Base-by-base conservation (phyloP, 192 early-diverging fungal species). In the Chytriomyces confervae region DNA sequence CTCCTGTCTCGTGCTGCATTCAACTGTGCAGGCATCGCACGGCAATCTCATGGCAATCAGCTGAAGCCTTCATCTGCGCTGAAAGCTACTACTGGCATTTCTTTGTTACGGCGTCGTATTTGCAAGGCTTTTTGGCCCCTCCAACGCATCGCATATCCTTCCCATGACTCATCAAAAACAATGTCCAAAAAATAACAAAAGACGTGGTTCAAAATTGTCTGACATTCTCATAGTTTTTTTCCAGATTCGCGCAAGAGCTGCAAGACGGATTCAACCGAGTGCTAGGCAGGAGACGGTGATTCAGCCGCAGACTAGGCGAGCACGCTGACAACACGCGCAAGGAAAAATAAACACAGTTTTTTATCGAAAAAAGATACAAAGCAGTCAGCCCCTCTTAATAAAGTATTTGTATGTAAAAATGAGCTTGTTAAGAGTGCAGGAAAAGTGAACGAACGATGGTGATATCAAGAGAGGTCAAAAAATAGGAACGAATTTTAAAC, bases 241-340 rank as follows among this genome's bases (percentile, higher is more conserved):
- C 44, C 6, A 62, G 74, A 23, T 76, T 76, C 43, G 29, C 6
- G 7, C 10, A 66, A 2, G 74, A 76, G 36, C 24, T 66, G 46
- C 8, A 43, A 36, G 74, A 76, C 7, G 74, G 74, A 6, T 20
- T 76, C 47, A 10, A 24, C 6, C 62, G 63, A 27, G 63, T 66
- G 20, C 66, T 76, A 51, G 43, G 27, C 43, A 2, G 72, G 51
- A 8, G 44, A 18, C 72, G 53, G 44, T 63, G 45, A 43, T 60
- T 49, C 16, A 47, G 13, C 36, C 36, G 36, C 36, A 36, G 36
- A 36, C 36, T 3, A 36, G 3, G 36, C 36, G 36, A 36, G 36
- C 1, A 36, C 36, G 36, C 36, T 1, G 36, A 36, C 4, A 36
- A 36, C 2, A 2, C 36, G 36, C 36, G 36, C 36, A 36, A 36